Evolutionary conservation across 2,329 filamentous ascomycete species (phyloP).

Genomic region (Madurella mycetomatis): DNA sequence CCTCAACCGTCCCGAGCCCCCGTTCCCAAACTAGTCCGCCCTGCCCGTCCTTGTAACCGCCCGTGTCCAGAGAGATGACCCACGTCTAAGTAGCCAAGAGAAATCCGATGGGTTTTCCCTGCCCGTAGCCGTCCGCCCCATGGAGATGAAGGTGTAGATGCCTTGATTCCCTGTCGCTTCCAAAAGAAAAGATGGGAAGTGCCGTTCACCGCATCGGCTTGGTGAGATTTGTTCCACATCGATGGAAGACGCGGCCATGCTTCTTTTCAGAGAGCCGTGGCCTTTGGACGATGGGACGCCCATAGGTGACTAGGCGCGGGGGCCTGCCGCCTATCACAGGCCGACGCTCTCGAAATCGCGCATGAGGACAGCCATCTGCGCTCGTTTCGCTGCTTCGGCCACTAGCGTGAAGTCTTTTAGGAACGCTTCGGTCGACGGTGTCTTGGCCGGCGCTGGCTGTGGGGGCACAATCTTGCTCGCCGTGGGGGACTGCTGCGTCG

Average conservation of each 20-base stretch:
- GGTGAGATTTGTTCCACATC: no score
- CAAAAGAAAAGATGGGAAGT: no score
- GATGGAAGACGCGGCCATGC: no score
- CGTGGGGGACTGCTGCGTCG: constrained; percentile 28
- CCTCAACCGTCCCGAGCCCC: no score
- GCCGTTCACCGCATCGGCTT: no score
- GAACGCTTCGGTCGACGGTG: constrained; percentile 52
- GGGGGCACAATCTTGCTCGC: constrained; percentile 28
- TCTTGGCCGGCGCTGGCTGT: constrained; percentile 29
- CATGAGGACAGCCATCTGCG: constrained; percentile 84
- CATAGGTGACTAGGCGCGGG: not conserved
- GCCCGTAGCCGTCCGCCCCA: no score
- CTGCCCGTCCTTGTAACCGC: not conserved
- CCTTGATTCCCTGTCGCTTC: no score
- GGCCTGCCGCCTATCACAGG: constrained; percentile 37
- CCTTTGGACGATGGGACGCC: not conserved
- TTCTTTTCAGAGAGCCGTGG: not conserved
- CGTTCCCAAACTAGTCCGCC: not conserved
- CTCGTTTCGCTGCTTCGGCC: constrained; percentile 88
- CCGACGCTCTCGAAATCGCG: constrained; percentile 75
- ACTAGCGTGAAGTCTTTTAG: constrained; percentile 79
- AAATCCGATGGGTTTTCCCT: no score
- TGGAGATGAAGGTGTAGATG: no score
- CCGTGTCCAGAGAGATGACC: no score
- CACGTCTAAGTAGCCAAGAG: no score